A percentile compares a stretch with the other conserved stretches of the same genome.
Conservation (phyloP, 768 basidiomycete species). For the Suillus lakei region DNA sequence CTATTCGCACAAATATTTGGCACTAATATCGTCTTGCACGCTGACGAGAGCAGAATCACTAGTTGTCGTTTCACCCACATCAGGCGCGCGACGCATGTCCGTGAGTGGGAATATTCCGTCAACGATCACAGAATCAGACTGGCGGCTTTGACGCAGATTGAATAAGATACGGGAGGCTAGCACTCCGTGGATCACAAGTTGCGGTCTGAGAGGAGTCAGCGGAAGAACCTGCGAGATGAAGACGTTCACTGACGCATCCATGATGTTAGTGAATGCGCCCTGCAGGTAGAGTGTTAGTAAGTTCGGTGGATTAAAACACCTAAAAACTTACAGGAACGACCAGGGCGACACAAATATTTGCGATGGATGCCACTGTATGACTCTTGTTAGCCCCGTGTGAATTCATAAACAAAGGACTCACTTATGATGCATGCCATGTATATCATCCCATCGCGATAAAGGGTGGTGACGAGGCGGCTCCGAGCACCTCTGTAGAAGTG, state of each 20-base stretch:
- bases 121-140: neutral
- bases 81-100: neutral
- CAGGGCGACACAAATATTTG: neutral
- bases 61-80: neutral
- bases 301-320: neutral
- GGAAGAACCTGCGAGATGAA: neutral
- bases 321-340: neutral
- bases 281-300: neutral
- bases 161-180: conserved; percentile 10
- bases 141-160: neutral
- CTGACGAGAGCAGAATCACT: neutral
- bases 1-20: neutral
- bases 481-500: neutral
- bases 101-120: neutral
- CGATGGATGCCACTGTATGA: neutral
- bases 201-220: neutral
- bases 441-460: neutral
- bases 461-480: neutral
- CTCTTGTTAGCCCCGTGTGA: too few species aligned
- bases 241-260: neutral
- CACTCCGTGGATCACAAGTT: neutral
- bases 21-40: neutral
- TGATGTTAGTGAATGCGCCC: neutral
- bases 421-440: conserved; percentile 3
- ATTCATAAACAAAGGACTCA: neutral